These are phyloP conservation scores for Pleoardoris graminearum DNA, from an alignment of 2,329 filamentous ascomycete genomes.

Conservation along the genomic window DNA sequence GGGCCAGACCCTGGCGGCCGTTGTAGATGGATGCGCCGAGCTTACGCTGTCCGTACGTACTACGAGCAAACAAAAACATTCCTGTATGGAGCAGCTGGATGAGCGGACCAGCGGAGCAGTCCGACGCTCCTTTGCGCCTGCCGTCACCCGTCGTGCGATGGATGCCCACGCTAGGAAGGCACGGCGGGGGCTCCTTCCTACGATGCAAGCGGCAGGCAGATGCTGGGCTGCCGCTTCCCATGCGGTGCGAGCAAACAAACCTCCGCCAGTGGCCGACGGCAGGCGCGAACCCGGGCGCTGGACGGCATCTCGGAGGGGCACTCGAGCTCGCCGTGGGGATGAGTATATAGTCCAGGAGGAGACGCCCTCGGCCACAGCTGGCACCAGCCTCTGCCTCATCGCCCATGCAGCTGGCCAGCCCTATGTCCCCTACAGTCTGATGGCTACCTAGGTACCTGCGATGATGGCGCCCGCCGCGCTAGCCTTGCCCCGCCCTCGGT, in stretches of 20 bases:
- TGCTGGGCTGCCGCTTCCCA: conserved; percentile 1
- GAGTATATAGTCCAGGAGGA: background rate
- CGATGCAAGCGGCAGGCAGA: background rate
- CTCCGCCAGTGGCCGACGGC: conserved; percentile 1
- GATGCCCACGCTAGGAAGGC: background rate
- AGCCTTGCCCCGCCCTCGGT: background rate
- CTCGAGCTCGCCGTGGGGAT: background rate
- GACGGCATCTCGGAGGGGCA: background rate
- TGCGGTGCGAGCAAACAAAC: background rate
- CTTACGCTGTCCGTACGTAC: background rate
- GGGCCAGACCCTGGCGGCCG: conserved; percentile 6
- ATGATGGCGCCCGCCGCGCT: background rate
- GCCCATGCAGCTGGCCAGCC: background rate
- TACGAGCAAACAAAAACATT: background rate
- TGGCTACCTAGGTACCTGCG: too few relatives aligned
- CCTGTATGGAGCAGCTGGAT: too few relatives aligned
- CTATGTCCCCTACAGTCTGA: background rate
- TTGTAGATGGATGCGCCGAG: conserved; percentile 2
- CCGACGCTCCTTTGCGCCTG: too few relatives aligned
- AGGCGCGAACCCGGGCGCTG: background rate
- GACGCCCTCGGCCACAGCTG: background rate
- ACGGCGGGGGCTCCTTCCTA: background rate
- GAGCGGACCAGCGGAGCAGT: too few relatives aligned
- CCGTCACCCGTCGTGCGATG: too few relatives aligned
- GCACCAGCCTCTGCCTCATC: background rate